Conservation (phyloP, 2,329 filamentous ascomycete genomes). For the Hymenoscyphus salicellus region DNA sequence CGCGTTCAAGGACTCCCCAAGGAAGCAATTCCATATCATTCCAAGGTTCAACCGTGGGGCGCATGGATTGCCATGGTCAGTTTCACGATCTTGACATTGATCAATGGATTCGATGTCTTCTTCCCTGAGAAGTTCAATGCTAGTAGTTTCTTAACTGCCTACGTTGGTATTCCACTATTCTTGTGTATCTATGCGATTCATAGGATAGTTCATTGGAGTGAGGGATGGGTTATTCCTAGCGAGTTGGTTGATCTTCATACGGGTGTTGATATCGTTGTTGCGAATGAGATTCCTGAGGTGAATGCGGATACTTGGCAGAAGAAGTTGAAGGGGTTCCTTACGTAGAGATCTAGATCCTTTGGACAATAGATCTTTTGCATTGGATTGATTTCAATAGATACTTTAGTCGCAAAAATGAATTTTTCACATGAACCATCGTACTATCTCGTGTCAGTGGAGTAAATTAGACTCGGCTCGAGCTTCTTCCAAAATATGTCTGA, state of each 20-base stretch:
- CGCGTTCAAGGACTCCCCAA: constrained; percentile 42
- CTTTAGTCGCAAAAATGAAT: background rate
- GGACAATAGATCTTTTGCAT: background rate
- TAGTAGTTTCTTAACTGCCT: constrained; percentile 58
- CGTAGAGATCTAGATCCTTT: constrained; percentile 7
- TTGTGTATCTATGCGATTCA: constrained; percentile 53
- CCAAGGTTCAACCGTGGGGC: constrained; percentile 55
- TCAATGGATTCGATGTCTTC: constrained; percentile 66
- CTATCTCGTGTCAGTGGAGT: background rate
- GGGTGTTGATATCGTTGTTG: constrained; percentile 42
- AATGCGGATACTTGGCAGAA: constrained; percentile 18
- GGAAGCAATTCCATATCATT: constrained; percentile 49
- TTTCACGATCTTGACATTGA: constrained; percentile 52
- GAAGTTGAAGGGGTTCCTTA: constrained; percentile 24
- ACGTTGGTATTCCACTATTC: constrained; percentile 65
- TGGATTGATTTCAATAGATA: background rate
- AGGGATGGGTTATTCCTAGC: constrained; percentile 50
- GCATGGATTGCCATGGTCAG: constrained; percentile 51
- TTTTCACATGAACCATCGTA: background rate
- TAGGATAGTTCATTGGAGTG: constrained; percentile 43
- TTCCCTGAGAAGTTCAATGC: constrained; percentile 56
- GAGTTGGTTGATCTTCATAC: constrained; percentile 52
- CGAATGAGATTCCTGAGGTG: constrained; percentile 25
- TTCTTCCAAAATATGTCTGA: background rate
- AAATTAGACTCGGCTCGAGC: background rate